A percentile compares a stretch with the other conserved stretches of the same genome.
These are phyloP conservation scores for Parietichytrium sp. DNA, from an alignment of 108 stramenopile species.

Conservation along the genomic window DNA sequence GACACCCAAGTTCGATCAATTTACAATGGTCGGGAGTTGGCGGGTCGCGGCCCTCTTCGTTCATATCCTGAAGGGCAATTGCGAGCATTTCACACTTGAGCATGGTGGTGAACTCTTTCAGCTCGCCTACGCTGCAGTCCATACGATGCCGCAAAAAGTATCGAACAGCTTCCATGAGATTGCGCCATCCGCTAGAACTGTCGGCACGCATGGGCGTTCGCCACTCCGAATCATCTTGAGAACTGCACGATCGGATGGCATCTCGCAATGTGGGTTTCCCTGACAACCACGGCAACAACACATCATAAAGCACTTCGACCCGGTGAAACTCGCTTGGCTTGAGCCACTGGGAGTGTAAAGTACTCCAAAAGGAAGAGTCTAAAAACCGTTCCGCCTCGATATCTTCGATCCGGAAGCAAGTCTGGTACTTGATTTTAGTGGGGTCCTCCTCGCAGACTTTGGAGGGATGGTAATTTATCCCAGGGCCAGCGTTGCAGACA, in stretches of 20 bases:
- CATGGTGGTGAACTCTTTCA: constrained; percentile 6
- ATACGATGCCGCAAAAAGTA: background rate
- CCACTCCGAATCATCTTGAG: background rate
- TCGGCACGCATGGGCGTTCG: background rate
- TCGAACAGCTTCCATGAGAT: constrained; percentile 23
- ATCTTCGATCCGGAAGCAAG: constrained; percentile 34
- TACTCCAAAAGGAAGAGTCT: background rate
- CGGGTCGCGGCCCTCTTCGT: background rate
- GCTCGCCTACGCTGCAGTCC: background rate
- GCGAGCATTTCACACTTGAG: constrained; percentile 17
- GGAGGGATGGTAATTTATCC: constrained; percentile 24
- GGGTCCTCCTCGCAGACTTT: constrained; percentile 30
- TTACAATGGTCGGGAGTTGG: background rate
- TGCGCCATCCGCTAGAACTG: constrained; percentile 9
- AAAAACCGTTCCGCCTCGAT: background rate
- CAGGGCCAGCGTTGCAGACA: constrained; percentile 15
- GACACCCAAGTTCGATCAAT: background rate
- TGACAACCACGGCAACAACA: constrained; percentile 36
- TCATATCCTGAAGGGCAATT: constrained; percentile 36
- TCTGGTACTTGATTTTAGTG: constrained; percentile 45
- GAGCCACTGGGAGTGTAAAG: constrained; percentile 1
- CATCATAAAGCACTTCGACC: constrained; percentile 36
- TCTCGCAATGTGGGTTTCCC: background rate
- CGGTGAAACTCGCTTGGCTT: constrained; percentile 34
- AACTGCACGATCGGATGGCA: background rate